Evolutionary conservation across 768 basidiomycete genomes (phyloP), one percentile per base, ranked within the genome.

Genomic region (Pleurotus pulmonarius): DNA sequence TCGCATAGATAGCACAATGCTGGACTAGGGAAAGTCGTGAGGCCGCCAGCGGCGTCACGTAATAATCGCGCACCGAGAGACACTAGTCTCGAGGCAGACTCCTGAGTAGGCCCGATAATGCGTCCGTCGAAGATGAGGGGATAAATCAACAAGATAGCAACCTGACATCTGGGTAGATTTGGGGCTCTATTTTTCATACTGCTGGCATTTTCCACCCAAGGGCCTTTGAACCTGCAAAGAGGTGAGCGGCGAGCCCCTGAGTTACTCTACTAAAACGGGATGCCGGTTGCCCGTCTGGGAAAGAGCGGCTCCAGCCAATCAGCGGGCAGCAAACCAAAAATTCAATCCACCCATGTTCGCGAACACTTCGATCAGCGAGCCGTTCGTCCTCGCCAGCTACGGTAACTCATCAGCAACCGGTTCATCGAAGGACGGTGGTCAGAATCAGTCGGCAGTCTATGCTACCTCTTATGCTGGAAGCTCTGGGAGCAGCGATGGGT

Each of bases 401-500:
- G 66, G 64, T 3, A 62, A 64, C 44, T 62, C 62, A 16, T 62
- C 63, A 63, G 71, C 70, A 64, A 69, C 66, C 20, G 44, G 60
- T 55, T 66, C 64, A 45, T 52, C 56, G 39, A 61, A 44, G 45
- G 55, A 56, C 49, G 46, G 59, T 41, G 45, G 47, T 54, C 60
- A 61, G 60, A 64, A 59, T 38, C 56, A 59, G 37, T 56, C 58
- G 58, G 68, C 64, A 57, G 56, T 78, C 20, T 76, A 69, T 58
- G 73, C 73, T 24, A 34, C 29, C 29, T 68, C 69, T 2, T 68
- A 76, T 29, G 65, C 64, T 54, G 69, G 65, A 40, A 63, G 70
- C 12, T 66, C 68, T 46, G 62, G 65, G 47, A 73, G 66, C 45
- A 65, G 70, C 43, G 83, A 87, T 39, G 81, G 83, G 24, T 79